Conservation (phyloP, 345 rosid genomes). For the Euphorbia pulcherrima region DNA sequence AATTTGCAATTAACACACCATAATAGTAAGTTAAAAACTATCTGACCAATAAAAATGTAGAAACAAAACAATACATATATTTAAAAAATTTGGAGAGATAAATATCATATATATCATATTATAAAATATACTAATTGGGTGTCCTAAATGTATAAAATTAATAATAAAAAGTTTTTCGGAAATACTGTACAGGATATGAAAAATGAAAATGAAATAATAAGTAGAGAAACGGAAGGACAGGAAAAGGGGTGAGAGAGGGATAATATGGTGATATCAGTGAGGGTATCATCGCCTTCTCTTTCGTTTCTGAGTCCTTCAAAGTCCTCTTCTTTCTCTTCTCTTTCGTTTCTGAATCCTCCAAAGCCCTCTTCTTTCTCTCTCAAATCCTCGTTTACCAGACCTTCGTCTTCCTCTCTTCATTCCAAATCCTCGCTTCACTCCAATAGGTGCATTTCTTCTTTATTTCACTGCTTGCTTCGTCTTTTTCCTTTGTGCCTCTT, state of each 20-base stretch:
- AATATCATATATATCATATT: too few species aligned
- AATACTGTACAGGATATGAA: neutral
- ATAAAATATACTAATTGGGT: too few species aligned
- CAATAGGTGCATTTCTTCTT: constrained; percentile 29
- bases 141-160: too few species aligned
- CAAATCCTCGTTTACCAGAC: constrained; percentile 34
- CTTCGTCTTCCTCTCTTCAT: constrained; percentile 35
- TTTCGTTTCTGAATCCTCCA: constrained; percentile 28
- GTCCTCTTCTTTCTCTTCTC: constrained; percentile 22
- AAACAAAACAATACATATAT: too few species aligned
- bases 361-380: constrained; percentile 33
- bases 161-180: too few species aligned
- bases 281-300: constrained; percentile 49
- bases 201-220: neutral
- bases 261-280: constrained; percentile 69
- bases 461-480: neutral
- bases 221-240: neutral
- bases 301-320: constrained; percentile 27
- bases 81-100: too few species aligned
- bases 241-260: constrained; percentile 1
- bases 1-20: too few species aligned
- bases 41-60: too few species aligned
- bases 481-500: neutral
- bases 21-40: too few species aligned
- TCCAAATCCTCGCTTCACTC: constrained; percentile 40